Evolutionary conservation across 1,284 basidiomycete species (phyloP).

Genomic region (Sphaerobolus stellatus): DNA sequence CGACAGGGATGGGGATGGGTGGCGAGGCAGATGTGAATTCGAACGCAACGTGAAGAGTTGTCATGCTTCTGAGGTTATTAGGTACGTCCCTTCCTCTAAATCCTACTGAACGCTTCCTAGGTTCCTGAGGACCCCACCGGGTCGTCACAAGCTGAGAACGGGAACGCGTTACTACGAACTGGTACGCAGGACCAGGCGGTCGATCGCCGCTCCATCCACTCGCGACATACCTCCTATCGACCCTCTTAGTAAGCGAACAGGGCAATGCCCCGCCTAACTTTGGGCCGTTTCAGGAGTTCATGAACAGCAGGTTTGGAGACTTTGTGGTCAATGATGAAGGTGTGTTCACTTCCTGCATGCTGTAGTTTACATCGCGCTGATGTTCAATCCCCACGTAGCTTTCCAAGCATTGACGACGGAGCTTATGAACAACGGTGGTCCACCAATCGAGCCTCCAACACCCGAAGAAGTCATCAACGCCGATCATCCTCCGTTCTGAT

Average conservation of each 20-base stretch:
- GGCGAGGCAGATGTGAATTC: too few relatives aligned
- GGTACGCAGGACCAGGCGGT: too few relatives aligned
- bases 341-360: conserved; percentile 24
- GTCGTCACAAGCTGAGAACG: too few relatives aligned
- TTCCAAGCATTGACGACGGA: conserved; percentile 77
- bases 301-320: conserved; percentile 67
- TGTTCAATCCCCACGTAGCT: too few relatives aligned
- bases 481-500: conserved; percentile 60
- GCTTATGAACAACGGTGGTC: conserved; percentile 68
- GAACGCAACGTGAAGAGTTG: too few relatives aligned
- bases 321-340: conserved; percentile 84
- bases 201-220: background rate
- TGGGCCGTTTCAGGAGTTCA: conserved; percentile 45
- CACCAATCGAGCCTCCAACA: conserved; percentile 64
- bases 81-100: too few relatives aligned
- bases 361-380: too few relatives aligned
- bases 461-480: conserved; percentile 66
- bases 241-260: conserved; percentile 49
- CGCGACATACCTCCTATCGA: conserved; percentile 53
- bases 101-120: too few relatives aligned
- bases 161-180: too few relatives aligned
- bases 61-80: too few relatives aligned
- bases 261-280: conserved; percentile 33
- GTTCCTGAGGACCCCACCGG: background rate
- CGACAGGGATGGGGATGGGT: too few relatives aligned